Evolutionary conservation across 192 early-diverging fungal genomes (phyloP).

Genomic region (Podila epigama): DNA sequence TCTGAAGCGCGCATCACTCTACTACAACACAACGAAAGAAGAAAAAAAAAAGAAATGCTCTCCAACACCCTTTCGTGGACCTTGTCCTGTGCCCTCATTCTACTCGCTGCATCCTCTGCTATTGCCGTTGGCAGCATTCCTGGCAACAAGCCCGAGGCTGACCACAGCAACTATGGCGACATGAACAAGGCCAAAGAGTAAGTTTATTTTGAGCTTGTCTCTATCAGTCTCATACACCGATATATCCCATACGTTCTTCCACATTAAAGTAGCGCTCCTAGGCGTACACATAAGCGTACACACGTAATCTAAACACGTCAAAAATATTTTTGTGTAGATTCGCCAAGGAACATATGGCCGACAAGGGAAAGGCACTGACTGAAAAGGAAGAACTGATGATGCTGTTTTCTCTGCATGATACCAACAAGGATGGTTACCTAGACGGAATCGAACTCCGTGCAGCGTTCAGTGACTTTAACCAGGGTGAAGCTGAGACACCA

Average conservation of each 20-base stretch:
- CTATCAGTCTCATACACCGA: background rate
- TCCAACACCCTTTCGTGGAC: background rate
- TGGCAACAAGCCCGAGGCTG: slow-evolving; percentile 31
- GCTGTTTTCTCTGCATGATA: slow-evolving; percentile 77
- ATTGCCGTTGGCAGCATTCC: slow-evolving; percentile 2
- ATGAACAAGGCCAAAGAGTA: slow-evolving; percentile 55
- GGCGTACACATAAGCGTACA: background rate
- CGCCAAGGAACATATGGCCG: slow-evolving; percentile 61
- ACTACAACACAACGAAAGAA: no score
- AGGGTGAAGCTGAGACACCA: slow-evolving; percentile 18
- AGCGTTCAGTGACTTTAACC: slow-evolving; percentile 58
- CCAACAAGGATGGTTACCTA: slow-evolving; percentile 72
- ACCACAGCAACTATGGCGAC: slow-evolving; percentile 66
- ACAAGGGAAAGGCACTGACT: slow-evolving; percentile 50
- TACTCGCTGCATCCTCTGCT: background rate
- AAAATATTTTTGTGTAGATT: slow-evolving; percentile 41
- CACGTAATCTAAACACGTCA: background rate
- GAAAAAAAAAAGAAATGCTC: background rate
- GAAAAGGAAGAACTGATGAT: slow-evolving; percentile 73
- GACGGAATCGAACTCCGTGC: slow-evolving; percentile 82
- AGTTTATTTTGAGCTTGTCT: slow-evolving; percentile 3
- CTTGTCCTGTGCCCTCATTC: background rate
- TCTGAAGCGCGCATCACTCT: no score
- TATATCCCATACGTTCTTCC: background rate
- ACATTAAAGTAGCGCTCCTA: background rate